phyloP scores from a whole-genome alignment of 352 stramenopile genomes.

The Pythium brassicae region DNA sequence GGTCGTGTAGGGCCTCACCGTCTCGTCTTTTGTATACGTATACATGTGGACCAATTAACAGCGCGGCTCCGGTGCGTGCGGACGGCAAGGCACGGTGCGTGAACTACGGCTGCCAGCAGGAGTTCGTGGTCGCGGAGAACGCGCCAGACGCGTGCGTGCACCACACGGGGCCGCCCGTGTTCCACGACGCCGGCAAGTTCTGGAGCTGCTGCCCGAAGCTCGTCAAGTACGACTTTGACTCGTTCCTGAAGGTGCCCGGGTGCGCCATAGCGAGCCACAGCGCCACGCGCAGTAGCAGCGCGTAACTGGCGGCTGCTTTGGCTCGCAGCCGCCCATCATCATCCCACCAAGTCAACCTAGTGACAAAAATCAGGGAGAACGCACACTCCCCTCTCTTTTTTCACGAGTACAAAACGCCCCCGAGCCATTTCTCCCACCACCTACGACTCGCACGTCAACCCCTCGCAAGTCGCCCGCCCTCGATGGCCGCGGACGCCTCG shows the following conservation, averaged over 20 bases:
- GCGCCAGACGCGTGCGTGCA: constrained; percentile 65
- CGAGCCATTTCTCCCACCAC: neutral
- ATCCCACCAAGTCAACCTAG: neutral
- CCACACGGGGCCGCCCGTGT: constrained; percentile 86
- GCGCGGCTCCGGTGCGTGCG: constrained; percentile 38
- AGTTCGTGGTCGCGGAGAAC: constrained; percentile 91
- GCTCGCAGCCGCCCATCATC: no score
- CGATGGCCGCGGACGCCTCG: neutral
- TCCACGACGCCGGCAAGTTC: constrained; percentile 92
- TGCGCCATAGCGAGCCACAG: constrained; percentile 82
- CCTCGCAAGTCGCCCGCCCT: neutral
- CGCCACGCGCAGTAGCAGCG: constrained; percentile 29
- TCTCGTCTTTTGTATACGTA: no score
- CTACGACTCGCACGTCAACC: neutral
- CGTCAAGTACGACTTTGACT: constrained; percentile 94
- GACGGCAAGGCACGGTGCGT: constrained; percentile 90
- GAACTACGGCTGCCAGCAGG: constrained; percentile 90
- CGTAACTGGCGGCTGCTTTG: neutral
- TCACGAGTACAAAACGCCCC: neutral
- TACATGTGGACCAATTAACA: constrained; percentile 8
- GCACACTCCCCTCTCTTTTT: neutral
- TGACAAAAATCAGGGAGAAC: neutral
- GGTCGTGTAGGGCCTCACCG: neutral
- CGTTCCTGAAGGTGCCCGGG: constrained; percentile 88
- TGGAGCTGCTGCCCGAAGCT: constrained; percentile 92